Base-by-base conservation (phyloP, 2,329 filamentous ascomycete species). In the Endocalyx cinctus region DNA sequence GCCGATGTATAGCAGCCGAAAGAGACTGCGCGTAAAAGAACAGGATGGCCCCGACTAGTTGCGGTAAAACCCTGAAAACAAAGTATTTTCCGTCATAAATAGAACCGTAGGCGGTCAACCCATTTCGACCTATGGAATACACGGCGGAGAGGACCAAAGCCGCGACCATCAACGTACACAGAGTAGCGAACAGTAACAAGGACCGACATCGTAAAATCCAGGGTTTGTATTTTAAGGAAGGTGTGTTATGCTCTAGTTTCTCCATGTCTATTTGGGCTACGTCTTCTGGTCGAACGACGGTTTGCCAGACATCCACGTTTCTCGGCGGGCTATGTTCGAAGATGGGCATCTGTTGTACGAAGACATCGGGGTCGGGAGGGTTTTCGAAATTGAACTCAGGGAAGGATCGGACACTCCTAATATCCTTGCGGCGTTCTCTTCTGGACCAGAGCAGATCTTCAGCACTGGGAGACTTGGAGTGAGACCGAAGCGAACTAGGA, bases 61-160 rank as follows among this genome's bases (percentile, higher is more conserved):
- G 87, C 3, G 90, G 89, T 2, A 96, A 64, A 43, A 94, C 86
- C 41, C 87, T 77, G 57, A 94, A 92, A 29, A 94, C 60, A 56
- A 96, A 95, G 60, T 94, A 95, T 44, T 80, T 72, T 7, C 71
- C 72, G 31, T 82, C 82, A 40, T 84, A 83, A 37, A 87, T 82
- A 18, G 63, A 68, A 28, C 71, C 72, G 55, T 89, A 95, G 4
- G 70, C 60, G 52, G 75, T 79, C 10, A 96, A 63, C 1, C 87
- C 87, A 8, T 69, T 58, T 43, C 81, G 69, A 5, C 62, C 57
- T 23, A 69, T 60, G 10, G 84, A 86, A 62, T 77, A 87, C 22
- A 84, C 63, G 37, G 84, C 85, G 43, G 77, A 79, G 54, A 89
- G 82, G 17, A 87, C 70, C 31, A 95, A 70, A 6, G 71, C 84